A percentile compares a stretch with the other conserved stretches of the same genome.
These are phyloP conservation scores for Tephrocybe sp. DNA, from an alignment of 768 basidiomycete species.

Conservation along the genomic window DNA sequence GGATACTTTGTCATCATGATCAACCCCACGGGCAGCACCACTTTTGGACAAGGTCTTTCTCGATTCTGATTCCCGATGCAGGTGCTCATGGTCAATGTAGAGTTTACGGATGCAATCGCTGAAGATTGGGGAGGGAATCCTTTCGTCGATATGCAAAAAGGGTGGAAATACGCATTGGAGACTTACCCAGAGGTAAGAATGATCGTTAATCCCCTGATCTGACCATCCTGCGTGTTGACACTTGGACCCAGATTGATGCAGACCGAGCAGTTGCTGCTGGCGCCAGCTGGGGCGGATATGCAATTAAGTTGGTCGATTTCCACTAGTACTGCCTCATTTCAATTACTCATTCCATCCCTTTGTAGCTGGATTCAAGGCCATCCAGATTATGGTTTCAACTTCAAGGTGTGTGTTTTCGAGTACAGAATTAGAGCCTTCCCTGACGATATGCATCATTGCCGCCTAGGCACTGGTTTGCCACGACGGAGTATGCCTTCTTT, in stretches of 20 bases:
- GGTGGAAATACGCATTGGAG: conserved; percentile 69
- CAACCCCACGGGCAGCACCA: conserved; percentile 93
- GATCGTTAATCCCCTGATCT: no score
- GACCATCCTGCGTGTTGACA: background rate
- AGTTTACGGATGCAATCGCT: conserved; percentile 76
- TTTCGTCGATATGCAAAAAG: conserved; percentile 71
- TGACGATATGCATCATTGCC: conserved; percentile 3
- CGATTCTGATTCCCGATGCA: background rate
- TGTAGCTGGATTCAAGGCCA: conserved; percentile 93
- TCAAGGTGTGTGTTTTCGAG: conserved; percentile 54
- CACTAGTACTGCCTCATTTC: background rate
- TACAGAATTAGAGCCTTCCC: background rate
- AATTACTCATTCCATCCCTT: background rate
- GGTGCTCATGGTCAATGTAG: conserved; percentile 32
- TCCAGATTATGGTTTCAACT: conserved; percentile 81
- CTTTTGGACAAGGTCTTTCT: conserved; percentile 77
- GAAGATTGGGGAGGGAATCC: conserved; percentile 87
- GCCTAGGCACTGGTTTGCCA: conserved; percentile 75
- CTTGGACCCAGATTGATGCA: conserved; percentile 51
- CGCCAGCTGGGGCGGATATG: conserved; percentile 84
- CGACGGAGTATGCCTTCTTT: conserved; percentile 62
- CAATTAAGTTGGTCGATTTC: conserved; percentile 69
- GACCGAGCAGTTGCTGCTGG: conserved; percentile 76
- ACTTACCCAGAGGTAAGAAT: conserved; percentile 66
- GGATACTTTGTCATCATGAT: conserved; percentile 87